A percentile compares a stretch with the other conserved stretches of the same genome.
Evolutionary conservation across 176 grass and related monocot genomes (phyloP).

Genomic region (Puya raimondii): DNA sequence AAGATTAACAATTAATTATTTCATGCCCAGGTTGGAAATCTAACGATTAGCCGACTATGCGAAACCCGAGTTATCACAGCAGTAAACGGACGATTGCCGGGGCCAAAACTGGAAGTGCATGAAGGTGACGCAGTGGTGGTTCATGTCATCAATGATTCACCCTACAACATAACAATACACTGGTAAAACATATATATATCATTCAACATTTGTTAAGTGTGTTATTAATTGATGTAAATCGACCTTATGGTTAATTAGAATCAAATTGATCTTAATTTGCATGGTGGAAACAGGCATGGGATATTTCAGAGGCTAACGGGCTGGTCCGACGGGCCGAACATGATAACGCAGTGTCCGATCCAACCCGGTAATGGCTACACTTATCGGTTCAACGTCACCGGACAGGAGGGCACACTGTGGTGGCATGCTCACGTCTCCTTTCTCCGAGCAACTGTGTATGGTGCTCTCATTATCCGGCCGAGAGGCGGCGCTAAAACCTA

Average conservation of each 20-base stretch:
- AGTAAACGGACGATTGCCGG: conserved; percentile 8
- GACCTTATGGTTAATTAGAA: not conserved
- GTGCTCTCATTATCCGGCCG: conserved; percentile 7
- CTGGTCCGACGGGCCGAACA: conserved; percentile 6
- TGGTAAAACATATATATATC: conserved; percentile 1
- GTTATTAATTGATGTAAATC: not conserved
- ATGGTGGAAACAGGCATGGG: not conserved
- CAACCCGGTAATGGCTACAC: not conserved
- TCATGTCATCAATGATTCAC: conserved; percentile 11
- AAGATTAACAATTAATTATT: conserved; percentile 2
- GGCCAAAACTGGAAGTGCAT: conserved; percentile 2
- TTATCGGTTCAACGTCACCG: not conserved
- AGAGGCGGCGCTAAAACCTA: not conserved
- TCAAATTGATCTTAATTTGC: not conserved
- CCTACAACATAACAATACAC: conserved; percentile 13
- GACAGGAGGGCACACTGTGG: conserved; percentile 1
- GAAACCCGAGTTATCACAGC: conserved; percentile 1
- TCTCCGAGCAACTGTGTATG: conserved; percentile 5
- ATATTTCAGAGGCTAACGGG: not conserved
- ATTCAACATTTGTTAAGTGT: not conserved
- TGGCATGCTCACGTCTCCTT: conserved; percentile 8
- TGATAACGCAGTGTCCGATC: conserved; percentile 12
- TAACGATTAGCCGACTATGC: conserved; percentile 2
- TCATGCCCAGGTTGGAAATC: conserved; percentile 3
- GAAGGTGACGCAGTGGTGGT: conserved; percentile 14